Evolutionary conservation across 202 grass and related monocot species (phyloP), one percentile per base, ranked within the genome.

Genomic region (Setaria viridis): DNA sequence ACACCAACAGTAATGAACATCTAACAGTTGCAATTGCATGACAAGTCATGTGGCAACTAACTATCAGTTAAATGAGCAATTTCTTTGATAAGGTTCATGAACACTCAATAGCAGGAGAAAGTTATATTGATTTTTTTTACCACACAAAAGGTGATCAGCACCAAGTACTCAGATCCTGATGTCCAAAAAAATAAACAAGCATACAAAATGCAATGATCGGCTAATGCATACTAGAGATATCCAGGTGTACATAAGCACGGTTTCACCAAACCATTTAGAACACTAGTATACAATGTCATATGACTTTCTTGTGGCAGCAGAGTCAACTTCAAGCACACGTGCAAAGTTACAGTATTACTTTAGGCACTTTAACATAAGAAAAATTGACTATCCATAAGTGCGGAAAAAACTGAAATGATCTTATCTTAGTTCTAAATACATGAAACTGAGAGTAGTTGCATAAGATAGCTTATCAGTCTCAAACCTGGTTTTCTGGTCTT

Each of bases 401-500:
- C 9, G 11, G 7, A n/a, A 59, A 3, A 1, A 42, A 33, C 46
- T 48, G 46, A 48, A 48, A 25, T 48, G 11, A 63, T 4, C 39
- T 41, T 41, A 41, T 43, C 58, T 64, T 35, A 57, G 2, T 71
- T 72, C 8, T 4, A 62, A 50, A 78, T 19, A 82, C 13, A 63
- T 67, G 7, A 11, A 62, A 33, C 25, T 1, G 16, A 79, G 35
- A 48, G 20, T 59, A 77, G 35, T 42, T 51, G 59, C 41, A 45
- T 43, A 49, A 45, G 25, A 30, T 37, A 15, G 19, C 12, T 66
- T 72, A 59, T 56, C 70, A 72, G 1, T 66, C 7, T 25, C 77
- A 41, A 59, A 97, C 94, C 94, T 91, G 91, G 73, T 74, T 97
- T 85, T 85, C 94, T 80, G 94, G 94, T 66, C 89, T 93, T 82